Evolutionary conservation across 768 basidiomycete genomes (phyloP).

Genomic region (Termitomyces sp.): DNA sequence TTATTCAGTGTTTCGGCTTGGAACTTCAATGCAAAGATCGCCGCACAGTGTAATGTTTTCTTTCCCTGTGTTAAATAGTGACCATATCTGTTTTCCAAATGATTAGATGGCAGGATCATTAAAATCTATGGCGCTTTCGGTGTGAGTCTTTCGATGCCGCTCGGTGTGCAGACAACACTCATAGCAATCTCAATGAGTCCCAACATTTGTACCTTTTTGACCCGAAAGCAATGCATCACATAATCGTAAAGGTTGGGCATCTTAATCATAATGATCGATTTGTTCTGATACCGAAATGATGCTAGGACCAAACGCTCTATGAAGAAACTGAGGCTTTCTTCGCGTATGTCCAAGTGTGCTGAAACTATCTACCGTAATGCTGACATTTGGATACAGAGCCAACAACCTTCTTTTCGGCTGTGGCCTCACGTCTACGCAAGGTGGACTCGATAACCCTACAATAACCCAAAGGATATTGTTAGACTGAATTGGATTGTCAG

Average conservation of each 20-base stretch:
- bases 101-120: slow-evolving; percentile 29
- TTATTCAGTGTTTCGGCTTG: slow-evolving; percentile 15
- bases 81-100: background rate
- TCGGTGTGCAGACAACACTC: background rate
- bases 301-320: slow-evolving; percentile 29
- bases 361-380: background rate
- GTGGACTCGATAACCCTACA: slow-evolving; percentile 8
- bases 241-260: slow-evolving; percentile 36
- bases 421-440: slow-evolving; percentile 25
- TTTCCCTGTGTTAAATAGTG: background rate
- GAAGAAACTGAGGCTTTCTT: slow-evolving; percentile 25
- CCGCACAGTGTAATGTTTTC: slow-evolving; percentile 26
- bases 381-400: slow-evolving; percentile 15
- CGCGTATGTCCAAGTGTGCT: slow-evolving; percentile 16
- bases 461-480: background rate
- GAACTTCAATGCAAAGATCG: slow-evolving; percentile 33
- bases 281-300: background rate
- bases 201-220: slow-evolving; percentile 38
- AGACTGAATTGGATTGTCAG: background rate
- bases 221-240: slow-evolving; percentile 42
- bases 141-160: slow-evolving; percentile 20
- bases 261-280: background rate
- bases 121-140: slow-evolving; percentile 32
- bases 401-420: slow-evolving; percentile 25
- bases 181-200: slow-evolving; percentile 9